Evolutionary conservation across 2,329 filamentous ascomycete genomes (phyloP), one percentile per base, ranked within the genome.

Genomic region (Penicillium brevicompactum): DNA sequence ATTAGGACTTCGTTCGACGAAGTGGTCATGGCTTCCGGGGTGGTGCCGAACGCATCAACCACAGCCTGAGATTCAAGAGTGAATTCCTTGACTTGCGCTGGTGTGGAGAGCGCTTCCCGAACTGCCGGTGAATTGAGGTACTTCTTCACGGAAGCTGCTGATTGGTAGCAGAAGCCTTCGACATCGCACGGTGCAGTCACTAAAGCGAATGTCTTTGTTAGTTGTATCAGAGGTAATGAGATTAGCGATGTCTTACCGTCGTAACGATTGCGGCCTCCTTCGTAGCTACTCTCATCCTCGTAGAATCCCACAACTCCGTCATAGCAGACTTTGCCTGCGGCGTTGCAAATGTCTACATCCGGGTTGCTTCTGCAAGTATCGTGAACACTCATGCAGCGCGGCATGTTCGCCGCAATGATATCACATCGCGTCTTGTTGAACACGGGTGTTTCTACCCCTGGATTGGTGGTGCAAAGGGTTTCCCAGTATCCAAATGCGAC

Each of bases 381-480:
- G 11, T 67, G 60, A 0, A 82, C 67, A 1, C 76, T 67, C 62
- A 79, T 72, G 57, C 77, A 78, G 18, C 79, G 73, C 4, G 79
- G 78, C 30, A 82, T 66, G 43, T 75, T 74, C 4, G 70, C 65
- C 2, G 78, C 76, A 58, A 79, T 78, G 51, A 77, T 77, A 54
- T 80, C 75, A 58, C 78, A 80, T 22, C 76, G 70, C 0, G 77
- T 80, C 34, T 71, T 58, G 51, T 79, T 80, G 63, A 80, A 79
- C 2, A 80, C 60, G 4, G 77, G 77, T 4, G 63, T 57, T 1
- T 70, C 43, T 18, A 79, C 69, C 7, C 77, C 78, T 0, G 77
- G 75, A 40, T 78, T 78, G 2, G 74, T 79, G 0, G 76, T 78
- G 61, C 77, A 80, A 3, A 79, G 73, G 0, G 77, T 79, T 56